Percentiles rank a stretch among this genome's conserved stretches.
These are phyloP conservation scores for Calocera viscosa DNA, from an alignment of 768 basidiomycete genomes.

Conservation along the genomic window DNA sequence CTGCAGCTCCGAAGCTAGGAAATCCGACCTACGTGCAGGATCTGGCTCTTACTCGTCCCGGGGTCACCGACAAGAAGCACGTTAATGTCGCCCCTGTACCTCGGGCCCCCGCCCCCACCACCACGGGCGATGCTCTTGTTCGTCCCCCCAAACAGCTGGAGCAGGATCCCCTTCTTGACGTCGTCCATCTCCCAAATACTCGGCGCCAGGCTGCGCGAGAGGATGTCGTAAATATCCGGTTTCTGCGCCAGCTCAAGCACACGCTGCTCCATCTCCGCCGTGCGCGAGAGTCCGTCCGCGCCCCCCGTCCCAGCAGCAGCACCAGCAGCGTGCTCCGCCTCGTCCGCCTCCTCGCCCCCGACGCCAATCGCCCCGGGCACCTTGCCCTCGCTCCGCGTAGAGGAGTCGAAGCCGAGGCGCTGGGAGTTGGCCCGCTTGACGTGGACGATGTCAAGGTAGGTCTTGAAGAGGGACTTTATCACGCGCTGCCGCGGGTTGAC, in stretches of 20 bases:
- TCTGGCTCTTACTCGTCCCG: slow-evolving; percentile 92
- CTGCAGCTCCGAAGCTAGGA: not conserved
- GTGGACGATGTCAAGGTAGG: slow-evolving; percentile 91
- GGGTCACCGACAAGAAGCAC: slow-evolving; percentile 95
- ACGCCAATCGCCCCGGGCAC: slow-evolving; percentile 61
- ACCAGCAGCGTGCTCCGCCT: slow-evolving; percentile 39
- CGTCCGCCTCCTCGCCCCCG: slow-evolving; percentile 47
- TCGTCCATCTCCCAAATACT: slow-evolving; percentile 98
- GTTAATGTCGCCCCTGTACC: slow-evolving; percentile 97
- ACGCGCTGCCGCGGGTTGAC: slow-evolving; percentile 84
- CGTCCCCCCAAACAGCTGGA: slow-evolving; percentile 95
- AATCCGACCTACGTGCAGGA: slow-evolving; percentile 53
- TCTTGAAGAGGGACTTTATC: slow-evolving; percentile 94
- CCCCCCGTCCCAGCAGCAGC: slow-evolving; percentile 27
- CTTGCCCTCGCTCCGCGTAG: slow-evolving; percentile 57
- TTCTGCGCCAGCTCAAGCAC: slow-evolving; percentile 57
- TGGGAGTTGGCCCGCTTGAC: slow-evolving; percentile 57
- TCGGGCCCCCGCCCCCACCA: slow-evolving; percentile 88
- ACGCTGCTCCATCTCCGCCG: slow-evolving; percentile 67
- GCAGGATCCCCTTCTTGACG: slow-evolving; percentile 93
- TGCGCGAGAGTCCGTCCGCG: slow-evolving; percentile 26
- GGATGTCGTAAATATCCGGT: slow-evolving; percentile 74
- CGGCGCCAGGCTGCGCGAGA: slow-evolving; percentile 78
- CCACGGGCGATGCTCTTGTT: slow-evolving; percentile 90
- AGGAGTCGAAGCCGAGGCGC: slow-evolving; percentile 62